Evolutionary conservation across 805 yeast species (phyloP).

Genomic region (Metschnikowia amazonensis): DNA sequence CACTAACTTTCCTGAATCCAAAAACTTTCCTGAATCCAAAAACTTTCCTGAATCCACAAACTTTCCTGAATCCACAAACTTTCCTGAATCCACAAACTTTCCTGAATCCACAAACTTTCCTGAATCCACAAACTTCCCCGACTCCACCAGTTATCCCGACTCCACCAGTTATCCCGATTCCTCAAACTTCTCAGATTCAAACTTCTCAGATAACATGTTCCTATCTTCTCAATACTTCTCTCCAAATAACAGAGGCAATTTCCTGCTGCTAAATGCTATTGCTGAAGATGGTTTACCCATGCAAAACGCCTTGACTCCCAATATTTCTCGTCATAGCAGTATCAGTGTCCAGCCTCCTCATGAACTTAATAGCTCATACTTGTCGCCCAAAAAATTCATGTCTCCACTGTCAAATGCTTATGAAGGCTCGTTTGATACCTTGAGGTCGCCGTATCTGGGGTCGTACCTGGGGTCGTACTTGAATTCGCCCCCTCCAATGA

Average conservation of each 20-base stretch:
- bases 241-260: conserved; percentile 29
- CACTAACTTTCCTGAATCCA: too few species aligned
- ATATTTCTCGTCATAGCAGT: conserved; percentile 28
- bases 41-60: too few species aligned
- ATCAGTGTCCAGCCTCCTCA: conserved; percentile 26
- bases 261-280: conserved; percentile 29
- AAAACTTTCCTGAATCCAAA: too few species aligned
- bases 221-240: conserved; percentile 40
- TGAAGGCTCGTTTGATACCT: conserved; percentile 32
- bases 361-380: conserved; percentile 27
- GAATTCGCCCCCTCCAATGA: conserved; percentile 35
- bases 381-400: conserved; percentile 34
- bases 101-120: too few species aligned
- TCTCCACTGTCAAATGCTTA: conserved; percentile 29
- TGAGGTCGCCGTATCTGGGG: conserved; percentile 31
- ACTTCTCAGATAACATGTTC: conserved; percentile 20
- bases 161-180: too few species aligned
- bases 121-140: too few species aligned
- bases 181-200: background rate
- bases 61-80: too few species aligned
- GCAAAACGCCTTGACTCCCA: conserved; percentile 29
- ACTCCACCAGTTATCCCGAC: too few species aligned
- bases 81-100: too few species aligned
- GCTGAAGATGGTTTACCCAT: conserved; percentile 26
- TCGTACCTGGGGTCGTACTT: conserved; percentile 32